These are phyloP conservation scores for Populus simonii DNA, from an alignment of 345 rosid genomes.

Conservation along the genomic window DNA sequence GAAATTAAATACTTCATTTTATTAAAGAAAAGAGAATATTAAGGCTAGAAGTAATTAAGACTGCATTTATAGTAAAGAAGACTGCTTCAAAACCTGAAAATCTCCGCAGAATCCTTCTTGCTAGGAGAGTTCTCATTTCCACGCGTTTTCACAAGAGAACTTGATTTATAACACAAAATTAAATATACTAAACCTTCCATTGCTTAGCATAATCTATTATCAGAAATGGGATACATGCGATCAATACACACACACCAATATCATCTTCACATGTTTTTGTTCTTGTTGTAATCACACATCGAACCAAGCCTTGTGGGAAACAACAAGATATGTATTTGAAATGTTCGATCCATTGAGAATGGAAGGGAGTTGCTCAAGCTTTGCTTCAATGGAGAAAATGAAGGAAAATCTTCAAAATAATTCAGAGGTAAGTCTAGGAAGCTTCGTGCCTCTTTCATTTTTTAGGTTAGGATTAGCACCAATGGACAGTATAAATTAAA, in stretches of 20 bases:
- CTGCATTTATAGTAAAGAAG: too few species aligned
- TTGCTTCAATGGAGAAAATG: too few species aligned
- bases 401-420: too few species aligned
- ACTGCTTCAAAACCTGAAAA: not conserved
- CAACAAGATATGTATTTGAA: too few species aligned
- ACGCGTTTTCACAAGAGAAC: not conserved
- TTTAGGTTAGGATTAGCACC: not conserved
- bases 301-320: too few species aligned
- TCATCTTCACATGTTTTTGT: too few species aligned
- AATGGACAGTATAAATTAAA: not conserved
- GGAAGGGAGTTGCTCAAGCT: too few species aligned
- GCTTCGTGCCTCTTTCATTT: not conserved
- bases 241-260: too few species aligned
- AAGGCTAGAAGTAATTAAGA: too few species aligned
- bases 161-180: not conserved
- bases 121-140: not conserved
- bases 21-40: not conserved
- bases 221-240: too few species aligned
- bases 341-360: too few species aligned
- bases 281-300: too few species aligned
- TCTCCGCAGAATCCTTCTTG: not conserved
- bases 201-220: not conserved
- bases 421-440: not conserved
- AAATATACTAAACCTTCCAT: not conserved
- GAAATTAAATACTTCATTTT: not conserved